Conservation (phyloP, 768 basidiomycete genomes). For the Termitomyces sp. region DNA sequence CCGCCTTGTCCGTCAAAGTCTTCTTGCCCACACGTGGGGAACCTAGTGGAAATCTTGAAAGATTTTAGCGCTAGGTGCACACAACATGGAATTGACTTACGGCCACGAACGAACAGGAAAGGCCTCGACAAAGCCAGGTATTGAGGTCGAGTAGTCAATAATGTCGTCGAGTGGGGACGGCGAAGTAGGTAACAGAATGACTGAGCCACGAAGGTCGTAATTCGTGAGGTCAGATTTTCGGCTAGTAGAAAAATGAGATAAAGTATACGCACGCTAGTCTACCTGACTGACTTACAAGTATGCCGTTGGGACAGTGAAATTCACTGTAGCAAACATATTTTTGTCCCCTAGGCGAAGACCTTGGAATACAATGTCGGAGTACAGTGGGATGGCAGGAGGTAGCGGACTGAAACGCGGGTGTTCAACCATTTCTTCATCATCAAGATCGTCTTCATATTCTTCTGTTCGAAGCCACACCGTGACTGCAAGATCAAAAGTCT, state of each 20-base stretch:
- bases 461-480: conserved; percentile 19
- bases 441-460: not conserved
- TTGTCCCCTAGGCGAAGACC: conserved; percentile 27
- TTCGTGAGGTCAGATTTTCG: conserved; percentile 23
- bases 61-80: not conserved
- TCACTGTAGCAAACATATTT: conserved; percentile 21
- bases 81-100: conserved; percentile 18
- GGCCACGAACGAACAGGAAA: conserved; percentile 28
- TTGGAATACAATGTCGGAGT: conserved; percentile 29
- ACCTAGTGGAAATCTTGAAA: conserved; percentile 23
- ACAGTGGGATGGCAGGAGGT: conserved; percentile 14
- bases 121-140: conserved; percentile 25
- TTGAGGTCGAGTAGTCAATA: conserved; percentile 30
- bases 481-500: conserved; percentile 22
- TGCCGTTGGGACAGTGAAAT: conserved; percentile 27
- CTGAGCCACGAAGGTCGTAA: conserved; percentile 36
- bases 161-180: conserved; percentile 29
- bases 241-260: conserved; percentile 14
- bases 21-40: conserved; percentile 18
- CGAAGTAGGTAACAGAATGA: conserved; percentile 32
- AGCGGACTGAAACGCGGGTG: not conserved
- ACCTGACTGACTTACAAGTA: conserved; percentile 26
- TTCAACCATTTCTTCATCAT: conserved; percentile 1
- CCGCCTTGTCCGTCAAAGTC: conserved; percentile 25
- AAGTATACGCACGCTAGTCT: not conserved